phyloP scores from a whole-genome alignment of 169 alveolate genomes.

The Cryptosporidium ryanae region DNA sequence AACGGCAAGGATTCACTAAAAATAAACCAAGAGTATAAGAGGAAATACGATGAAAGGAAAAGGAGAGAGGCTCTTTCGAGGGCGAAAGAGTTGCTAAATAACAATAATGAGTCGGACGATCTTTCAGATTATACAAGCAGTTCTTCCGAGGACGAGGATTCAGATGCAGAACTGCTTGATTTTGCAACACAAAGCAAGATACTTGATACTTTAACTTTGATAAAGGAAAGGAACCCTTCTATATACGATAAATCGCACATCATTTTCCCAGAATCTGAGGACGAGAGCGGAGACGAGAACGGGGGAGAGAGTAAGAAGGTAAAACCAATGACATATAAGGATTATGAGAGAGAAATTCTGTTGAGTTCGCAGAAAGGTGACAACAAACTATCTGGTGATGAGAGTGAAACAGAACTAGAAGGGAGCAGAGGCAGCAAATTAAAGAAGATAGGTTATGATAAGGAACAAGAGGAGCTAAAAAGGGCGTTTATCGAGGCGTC shows the following conservation, averaged over 20 bases:
- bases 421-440: background rate
- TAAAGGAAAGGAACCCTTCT: conserved; percentile 82
- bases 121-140: conserved; percentile 5
- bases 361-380: background rate
- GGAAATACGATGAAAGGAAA: conserved; percentile 50
- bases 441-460: conserved; percentile 11
- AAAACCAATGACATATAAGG: conserved; percentile 71
- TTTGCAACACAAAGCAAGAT: conserved; percentile 82
- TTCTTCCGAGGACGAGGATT: conserved; percentile 82
- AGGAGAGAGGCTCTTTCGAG: conserved; percentile 61
- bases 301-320: background rate
- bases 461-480: conserved; percentile 71
- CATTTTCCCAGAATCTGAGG: conserved; percentile 76
- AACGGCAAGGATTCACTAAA: background rate
- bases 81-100: conserved; percentile 47
- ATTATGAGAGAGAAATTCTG: conserved; percentile 69
- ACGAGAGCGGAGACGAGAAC: background rate
- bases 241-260: conserved; percentile 79
- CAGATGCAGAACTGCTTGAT: conserved; percentile 82
- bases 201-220: conserved; percentile 78
- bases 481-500: conserved; percentile 75
- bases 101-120: background rate
- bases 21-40: conserved; percentile 22
- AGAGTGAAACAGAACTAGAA: conserved; percentile 9
- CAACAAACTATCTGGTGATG: background rate